Base-by-base conservation (phyloP, 2,329 filamentous ascomycete species). In the Botrytis aclada region DNA sequence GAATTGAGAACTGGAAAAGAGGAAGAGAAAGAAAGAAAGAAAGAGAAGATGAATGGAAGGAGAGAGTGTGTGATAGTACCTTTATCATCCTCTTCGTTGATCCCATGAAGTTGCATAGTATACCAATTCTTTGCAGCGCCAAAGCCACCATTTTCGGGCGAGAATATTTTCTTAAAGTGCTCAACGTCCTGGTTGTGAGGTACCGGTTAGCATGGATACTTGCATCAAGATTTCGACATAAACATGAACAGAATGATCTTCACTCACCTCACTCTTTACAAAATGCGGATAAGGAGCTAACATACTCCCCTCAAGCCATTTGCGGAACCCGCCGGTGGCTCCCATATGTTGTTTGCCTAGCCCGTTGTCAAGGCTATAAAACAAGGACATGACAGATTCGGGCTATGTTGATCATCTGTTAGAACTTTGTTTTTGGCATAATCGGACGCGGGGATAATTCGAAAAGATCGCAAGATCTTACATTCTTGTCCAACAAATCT, bases 401-500 rank as follows among this genome's bases (percentile, higher is more conserved):
- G 47, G 77, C 77, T 72, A 60, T 4, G 10, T 54, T 70, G 63
- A 73, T 75, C 3, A 20, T 16, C 8, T 1, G 22, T 66, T 54
- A 74, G 39, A 34, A 54, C 25, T 22, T 43, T 43, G 43, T 32
- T 18, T 71, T 25, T 22, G 16, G 37, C 25, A 37, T 18, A 43
- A 58, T 2, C 6, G 41, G 66, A 69, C 34, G 4, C 29, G 22
- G 14, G 14, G 6, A 9, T 4, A 9, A 37, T 37, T 25, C 25
- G 60, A 29, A 34, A 41, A 2, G 16, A 16, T 8, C 10, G 25
- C 6, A n/a, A n/a, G 12, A 72, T 62, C 73, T 29, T 64, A 76
- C 75, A 70, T 76, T 72, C n/a, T 74, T 43, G 14, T 74, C 76
- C 65, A 79, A 56, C 6, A 72, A 37, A 34, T 66, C 74, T 22